phyloP scores from a whole-genome alignment of 2,329 filamentous ascomycete species.

The Phaeophleospora eucalypticola region DNA sequence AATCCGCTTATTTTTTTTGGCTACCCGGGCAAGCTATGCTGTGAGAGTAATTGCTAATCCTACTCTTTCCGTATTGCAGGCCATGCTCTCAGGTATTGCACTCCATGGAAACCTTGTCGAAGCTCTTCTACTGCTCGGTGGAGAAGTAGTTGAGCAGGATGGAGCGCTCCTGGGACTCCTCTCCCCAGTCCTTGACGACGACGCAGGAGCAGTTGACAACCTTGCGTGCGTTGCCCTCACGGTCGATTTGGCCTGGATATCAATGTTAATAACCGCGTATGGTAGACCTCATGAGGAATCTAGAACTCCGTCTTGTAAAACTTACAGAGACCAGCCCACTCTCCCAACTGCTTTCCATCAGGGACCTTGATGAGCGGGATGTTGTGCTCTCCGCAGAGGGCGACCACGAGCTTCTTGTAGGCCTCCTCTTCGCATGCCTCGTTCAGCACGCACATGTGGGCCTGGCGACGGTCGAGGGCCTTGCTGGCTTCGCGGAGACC shows the following conservation, averaged over 20 bases:
- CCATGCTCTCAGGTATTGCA: neutral
- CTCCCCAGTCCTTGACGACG: conserved; percentile 99
- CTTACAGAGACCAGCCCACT: conserved; percentile 99
- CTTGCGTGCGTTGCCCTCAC: conserved; percentile 99
- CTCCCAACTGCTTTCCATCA: conserved; percentile 98
- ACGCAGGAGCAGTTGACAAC: conserved; percentile 99
- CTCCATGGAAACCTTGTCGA: neutral
- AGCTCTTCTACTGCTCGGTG: conserved; percentile 57
- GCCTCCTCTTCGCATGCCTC: conserved; percentile 99
- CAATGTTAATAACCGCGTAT: conserved; percentile 10
- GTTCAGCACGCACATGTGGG: conserved; percentile 99
- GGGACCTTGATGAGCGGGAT: conserved; percentile 99
- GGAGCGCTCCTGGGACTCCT: conserved; percentile 97
- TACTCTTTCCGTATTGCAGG: neutral
- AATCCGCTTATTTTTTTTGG: neutral
- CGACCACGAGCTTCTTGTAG: conserved; percentile 99
- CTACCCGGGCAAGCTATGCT: neutral
- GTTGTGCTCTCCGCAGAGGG: conserved; percentile 99
- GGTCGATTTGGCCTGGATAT: conserved; percentile 82
- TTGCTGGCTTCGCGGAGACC: conserved; percentile 98
- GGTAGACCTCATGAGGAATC: neutral
- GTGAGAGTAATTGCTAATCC: neutral
- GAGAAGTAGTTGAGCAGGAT: conserved; percentile 99
- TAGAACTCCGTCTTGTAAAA: conserved; percentile 34
- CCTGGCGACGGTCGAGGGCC: conserved; percentile 96